Conservation (phyloP, 495 filamentous ascomycete genomes). For the Lindgomyces ingoldianus region DNA sequence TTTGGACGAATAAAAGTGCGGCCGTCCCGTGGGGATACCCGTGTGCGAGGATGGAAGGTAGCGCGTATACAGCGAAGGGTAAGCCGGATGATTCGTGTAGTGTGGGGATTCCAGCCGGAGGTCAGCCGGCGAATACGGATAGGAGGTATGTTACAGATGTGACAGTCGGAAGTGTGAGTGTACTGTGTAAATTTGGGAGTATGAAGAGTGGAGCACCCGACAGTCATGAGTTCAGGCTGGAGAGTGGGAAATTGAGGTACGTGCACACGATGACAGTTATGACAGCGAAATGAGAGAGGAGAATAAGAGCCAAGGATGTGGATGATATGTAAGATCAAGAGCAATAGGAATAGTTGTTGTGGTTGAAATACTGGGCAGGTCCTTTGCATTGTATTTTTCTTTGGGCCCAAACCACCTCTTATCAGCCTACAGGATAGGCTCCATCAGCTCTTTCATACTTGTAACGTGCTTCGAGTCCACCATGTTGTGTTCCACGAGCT, state of each 20-base stretch:
- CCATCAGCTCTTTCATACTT: too few relatives aligned
- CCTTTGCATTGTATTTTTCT: too few relatives aligned
- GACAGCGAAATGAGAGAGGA: too few relatives aligned
- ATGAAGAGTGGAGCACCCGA: conserved; percentile 21
- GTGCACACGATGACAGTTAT: conserved; percentile 32
- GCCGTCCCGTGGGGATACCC: conserved; percentile 51
- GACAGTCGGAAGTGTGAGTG: conserved; percentile 18
- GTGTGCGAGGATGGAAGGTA: conserved; percentile 32
- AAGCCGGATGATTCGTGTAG: conserved; percentile 44
- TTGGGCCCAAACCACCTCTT: too few relatives aligned
- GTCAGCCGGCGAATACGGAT: conserved; percentile 38
- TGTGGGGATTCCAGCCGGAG: conserved; percentile 41
- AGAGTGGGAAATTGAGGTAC: conserved; percentile 28
- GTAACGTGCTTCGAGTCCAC: too few relatives aligned
- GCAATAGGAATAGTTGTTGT: too few relatives aligned
- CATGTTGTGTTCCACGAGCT: too few relatives aligned
- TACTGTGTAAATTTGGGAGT: conserved; percentile 4
- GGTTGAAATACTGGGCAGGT: too few relatives aligned
- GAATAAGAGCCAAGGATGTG: too few relatives aligned
- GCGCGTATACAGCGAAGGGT: conserved; percentile 14
- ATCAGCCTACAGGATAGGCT: too few relatives aligned
- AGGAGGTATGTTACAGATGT: conserved; percentile 42
- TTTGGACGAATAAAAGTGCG: conserved; percentile 45
- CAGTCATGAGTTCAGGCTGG: conserved; percentile 29
- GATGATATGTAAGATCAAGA: too few relatives aligned